phyloP scores from a whole-genome alignment of 768 basidiomycete genomes.

The Collybiopsis confluens region DNA sequence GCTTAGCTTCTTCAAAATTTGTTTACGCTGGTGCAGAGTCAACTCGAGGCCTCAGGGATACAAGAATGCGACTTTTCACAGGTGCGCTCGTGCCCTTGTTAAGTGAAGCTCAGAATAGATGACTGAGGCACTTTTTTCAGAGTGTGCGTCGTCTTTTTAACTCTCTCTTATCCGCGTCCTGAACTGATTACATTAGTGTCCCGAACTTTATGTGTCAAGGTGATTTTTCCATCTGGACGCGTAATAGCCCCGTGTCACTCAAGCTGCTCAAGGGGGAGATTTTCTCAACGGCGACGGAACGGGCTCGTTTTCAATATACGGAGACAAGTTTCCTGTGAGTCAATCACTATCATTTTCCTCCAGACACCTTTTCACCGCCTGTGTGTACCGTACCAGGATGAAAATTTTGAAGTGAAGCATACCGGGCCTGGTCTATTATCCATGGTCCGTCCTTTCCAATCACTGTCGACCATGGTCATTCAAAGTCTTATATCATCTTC shows the following conservation, averaged over 20 bases:
- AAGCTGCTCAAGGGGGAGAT: conserved; percentile 97
- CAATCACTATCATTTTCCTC: conserved; percentile 9
- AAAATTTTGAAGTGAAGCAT: conserved; percentile 93
- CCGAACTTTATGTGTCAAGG: conserved; percentile 98
- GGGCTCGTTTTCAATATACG: conserved; percentile 95
- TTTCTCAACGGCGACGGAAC: conserved; percentile 95
- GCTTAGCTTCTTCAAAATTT: not conserved
- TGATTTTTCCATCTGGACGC: too few relatives aligned
- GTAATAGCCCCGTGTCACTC: too few relatives aligned
- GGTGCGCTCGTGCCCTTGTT: conserved; percentile 45
- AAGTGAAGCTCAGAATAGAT: not conserved
- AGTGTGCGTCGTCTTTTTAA: conserved; percentile 51
- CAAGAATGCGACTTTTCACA: conserved; percentile 87
- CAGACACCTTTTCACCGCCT: not conserved
- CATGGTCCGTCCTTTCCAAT: conserved; percentile 56
- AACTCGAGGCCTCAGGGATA: conserved; percentile 88
- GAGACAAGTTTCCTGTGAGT: conserved; percentile 86
- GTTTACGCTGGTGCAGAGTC: conserved; percentile 38
- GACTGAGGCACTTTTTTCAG: conserved; percentile 29
- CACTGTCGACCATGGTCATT: conserved; percentile 1
- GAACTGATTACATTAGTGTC: conserved; percentile 42
- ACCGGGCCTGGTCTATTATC: conserved; percentile 81
- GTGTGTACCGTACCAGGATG: conserved; percentile 53
- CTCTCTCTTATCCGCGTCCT: conserved; percentile 7
- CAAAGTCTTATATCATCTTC: conserved; percentile 6